phyloP scores from a whole-genome alignment of 768 basidiomycete species.

The Crassisporium funariophilum region DNA sequence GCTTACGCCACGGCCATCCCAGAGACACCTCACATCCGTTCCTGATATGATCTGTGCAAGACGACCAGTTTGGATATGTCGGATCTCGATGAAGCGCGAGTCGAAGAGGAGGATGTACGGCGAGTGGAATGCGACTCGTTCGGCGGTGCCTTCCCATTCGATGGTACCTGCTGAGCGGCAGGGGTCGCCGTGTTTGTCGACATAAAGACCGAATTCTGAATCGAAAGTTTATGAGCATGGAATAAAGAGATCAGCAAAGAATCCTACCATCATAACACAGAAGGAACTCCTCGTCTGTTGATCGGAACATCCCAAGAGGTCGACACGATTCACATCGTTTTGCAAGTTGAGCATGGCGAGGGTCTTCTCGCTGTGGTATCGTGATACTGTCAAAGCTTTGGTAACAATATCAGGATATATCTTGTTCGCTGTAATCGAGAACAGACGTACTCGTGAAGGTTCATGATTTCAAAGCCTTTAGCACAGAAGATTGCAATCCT shows the following conservation, averaged over 20 bases:
- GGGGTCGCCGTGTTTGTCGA: constrained; percentile 91
- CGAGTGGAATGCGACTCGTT: constrained; percentile 87
- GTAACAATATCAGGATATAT: background rate
- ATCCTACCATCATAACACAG: constrained; percentile 89
- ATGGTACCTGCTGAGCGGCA: constrained; percentile 74
- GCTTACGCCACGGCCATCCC: constrained; percentile 75
- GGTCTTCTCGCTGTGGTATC: constrained; percentile 79
- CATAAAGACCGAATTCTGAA: constrained; percentile 90
- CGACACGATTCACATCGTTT: constrained; percentile 86
- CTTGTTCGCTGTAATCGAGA: background rate
- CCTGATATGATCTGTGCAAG: constrained; percentile 87
- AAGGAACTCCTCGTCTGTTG: constrained; percentile 89
- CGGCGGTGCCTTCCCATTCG: constrained; percentile 95
- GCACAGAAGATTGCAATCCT: constrained; percentile 92
- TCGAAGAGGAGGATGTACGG: constrained; percentile 93
- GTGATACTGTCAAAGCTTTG: constrained; percentile 83
- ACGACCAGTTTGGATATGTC: constrained; percentile 81
- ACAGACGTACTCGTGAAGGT: constrained; percentile 77
- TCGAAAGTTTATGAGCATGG: constrained; percentile 1
- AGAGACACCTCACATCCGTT: constrained; percentile 82
- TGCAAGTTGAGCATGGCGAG: constrained; percentile 65
- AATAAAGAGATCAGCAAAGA: background rate
- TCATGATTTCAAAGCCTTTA: constrained; percentile 98
- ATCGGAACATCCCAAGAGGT: constrained; percentile 94
- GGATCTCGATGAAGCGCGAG: constrained; percentile 88